Evolutionary conservation across 2,329 filamentous ascomycete genomes (phyloP).

Genomic region (Sphaceloma murrayae): DNA sequence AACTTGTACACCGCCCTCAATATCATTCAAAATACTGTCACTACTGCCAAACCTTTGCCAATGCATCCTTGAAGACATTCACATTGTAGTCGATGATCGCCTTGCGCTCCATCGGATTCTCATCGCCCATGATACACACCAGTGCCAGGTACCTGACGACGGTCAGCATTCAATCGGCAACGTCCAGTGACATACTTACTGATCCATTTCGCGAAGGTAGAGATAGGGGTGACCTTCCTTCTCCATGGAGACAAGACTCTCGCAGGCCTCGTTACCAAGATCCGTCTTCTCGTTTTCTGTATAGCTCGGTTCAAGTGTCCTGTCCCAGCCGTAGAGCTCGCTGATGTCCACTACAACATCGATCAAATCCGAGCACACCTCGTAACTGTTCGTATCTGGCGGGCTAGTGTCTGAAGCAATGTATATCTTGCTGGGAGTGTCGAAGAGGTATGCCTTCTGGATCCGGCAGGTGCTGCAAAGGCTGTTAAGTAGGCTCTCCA

Average conservation of each 20-base stretch:
- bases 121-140: slow-evolving; percentile 77
- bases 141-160: slow-evolving; percentile 60
- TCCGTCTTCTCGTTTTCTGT: slow-evolving; percentile 25
- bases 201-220: slow-evolving; percentile 58
- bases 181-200: slow-evolving; percentile 37
- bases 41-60: slow-evolving; percentile 62
- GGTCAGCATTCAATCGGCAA: neutral
- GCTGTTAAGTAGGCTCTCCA: slow-evolving; percentile 90
- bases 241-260: slow-evolving; percentile 54
- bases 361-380: slow-evolving; percentile 97
- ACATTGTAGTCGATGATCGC: slow-evolving; percentile 81
- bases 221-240: slow-evolving; percentile 49
- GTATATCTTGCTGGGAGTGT: slow-evolving; percentile 96
- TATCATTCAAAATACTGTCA: too few species aligned
- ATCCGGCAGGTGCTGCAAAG: slow-evolving; percentile 89
- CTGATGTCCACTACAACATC: slow-evolving; percentile 96
- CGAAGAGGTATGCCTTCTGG: slow-evolving; percentile 96
- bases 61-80: slow-evolving; percentile 66
- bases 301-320: slow-evolving; percentile 16
- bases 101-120: slow-evolving; percentile 72
- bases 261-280: slow-evolving; percentile 44
- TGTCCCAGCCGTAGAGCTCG: slow-evolving; percentile 76
- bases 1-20: too few species aligned
- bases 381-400: slow-evolving; percentile 90
- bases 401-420: slow-evolving; percentile 92